A percentile compares a stretch with the other conserved stretches of the same genome.
Conservation (phyloP, 1,284 basidiomycete genomes). For the Coniferiporia sulphurascens region DNA sequence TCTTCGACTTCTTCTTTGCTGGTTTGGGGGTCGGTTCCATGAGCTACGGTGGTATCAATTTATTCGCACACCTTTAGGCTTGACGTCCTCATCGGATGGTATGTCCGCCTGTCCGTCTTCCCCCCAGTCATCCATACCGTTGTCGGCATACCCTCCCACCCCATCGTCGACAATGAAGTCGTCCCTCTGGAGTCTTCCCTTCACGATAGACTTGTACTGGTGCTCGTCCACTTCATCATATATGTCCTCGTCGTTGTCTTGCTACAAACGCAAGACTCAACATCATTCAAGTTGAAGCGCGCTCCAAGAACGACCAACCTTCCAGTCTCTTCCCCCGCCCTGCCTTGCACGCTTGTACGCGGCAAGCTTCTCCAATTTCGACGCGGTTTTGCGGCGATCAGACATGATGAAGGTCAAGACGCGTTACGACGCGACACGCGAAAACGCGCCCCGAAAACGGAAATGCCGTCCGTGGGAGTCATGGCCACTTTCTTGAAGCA, state of each 20-base stretch:
- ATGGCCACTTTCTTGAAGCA: not conserved
- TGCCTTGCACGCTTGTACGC: slow-evolving; percentile 33
- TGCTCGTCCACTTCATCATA: slow-evolving; percentile 95
- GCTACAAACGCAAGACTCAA: slow-evolving; percentile 26
- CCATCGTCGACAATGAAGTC: slow-evolving; percentile 98
- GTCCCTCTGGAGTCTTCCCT: slow-evolving; percentile 79
- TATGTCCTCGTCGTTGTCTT: slow-evolving; percentile 66
- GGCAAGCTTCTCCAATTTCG: slow-evolving; percentile 31
- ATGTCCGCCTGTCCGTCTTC: slow-evolving; percentile 43
- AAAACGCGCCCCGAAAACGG: slow-evolving; percentile 4
- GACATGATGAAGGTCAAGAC: slow-evolving; percentile 13
- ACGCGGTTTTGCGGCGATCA: slow-evolving; percentile 25
- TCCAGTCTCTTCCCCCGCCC: slow-evolving; percentile 32
- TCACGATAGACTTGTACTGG: slow-evolving; percentile 85
- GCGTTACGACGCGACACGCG: slow-evolving; percentile 4
- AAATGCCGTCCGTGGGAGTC: not conserved
- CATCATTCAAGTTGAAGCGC: not conserved
- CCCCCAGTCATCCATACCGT: slow-evolving; percentile 93
- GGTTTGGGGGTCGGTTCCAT: slow-evolving; percentile 5
- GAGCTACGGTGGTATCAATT: slow-evolving; percentile 31
- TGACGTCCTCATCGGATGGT: slow-evolving; percentile 33
- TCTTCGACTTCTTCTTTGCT: slow-evolving; percentile 34
- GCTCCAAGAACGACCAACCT: slow-evolving; percentile 27
- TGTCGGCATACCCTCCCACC: slow-evolving; percentile 88
- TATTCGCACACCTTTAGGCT: slow-evolving; percentile 29